phyloP scores from a whole-genome alignment of 345 rosid species.

The Hirschfeldia incana region DNA sequence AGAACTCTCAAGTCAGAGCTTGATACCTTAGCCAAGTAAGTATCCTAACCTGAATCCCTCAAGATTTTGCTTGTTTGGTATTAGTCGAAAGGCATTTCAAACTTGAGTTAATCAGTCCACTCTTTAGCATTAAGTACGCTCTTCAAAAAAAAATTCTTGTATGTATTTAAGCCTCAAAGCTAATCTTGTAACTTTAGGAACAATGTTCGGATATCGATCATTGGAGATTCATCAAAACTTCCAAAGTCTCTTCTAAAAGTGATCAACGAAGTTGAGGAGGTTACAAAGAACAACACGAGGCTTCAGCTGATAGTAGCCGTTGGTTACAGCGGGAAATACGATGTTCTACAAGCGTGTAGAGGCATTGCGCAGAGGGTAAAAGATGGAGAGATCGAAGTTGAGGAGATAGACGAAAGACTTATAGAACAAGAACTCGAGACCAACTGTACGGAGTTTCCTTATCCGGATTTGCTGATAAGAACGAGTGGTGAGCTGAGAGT shows the following conservation, averaged over 20 bases:
- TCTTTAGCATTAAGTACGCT: too few relatives aligned
- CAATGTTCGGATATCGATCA: slow-evolving; percentile 44
- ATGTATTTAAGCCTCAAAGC: neutral
- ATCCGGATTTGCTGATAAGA: slow-evolving; percentile 72
- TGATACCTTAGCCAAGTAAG: slow-evolving; percentile 49
- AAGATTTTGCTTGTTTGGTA: too few relatives aligned
- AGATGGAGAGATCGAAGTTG: slow-evolving; percentile 48
- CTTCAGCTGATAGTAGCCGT: slow-evolving; percentile 73
- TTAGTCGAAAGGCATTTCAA: too few relatives aligned
- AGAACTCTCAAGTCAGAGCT: slow-evolving; percentile 48
- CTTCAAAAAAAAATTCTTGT: too few relatives aligned
- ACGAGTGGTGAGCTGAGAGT: slow-evolving; percentile 78
- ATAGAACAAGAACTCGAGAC: slow-evolving; percentile 71
- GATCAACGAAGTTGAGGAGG: slow-evolving; percentile 51
- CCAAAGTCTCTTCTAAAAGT: slow-evolving; percentile 44
- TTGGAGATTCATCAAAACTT: slow-evolving; percentile 68
- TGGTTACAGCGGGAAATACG: slow-evolving; percentile 76
- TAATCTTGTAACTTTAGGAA: slow-evolving; percentile 18
- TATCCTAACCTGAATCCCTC: neutral
- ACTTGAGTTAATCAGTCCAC: too few relatives aligned
- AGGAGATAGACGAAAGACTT: slow-evolving; percentile 57
- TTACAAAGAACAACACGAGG: slow-evolving; percentile 48
- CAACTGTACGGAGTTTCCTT: slow-evolving; percentile 57
- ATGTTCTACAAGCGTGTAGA: slow-evolving; percentile 65
- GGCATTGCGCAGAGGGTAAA: slow-evolving; percentile 57